phyloP scores from a whole-genome alignment of 805 yeast species.

The Ogataea siamensis region DNA sequence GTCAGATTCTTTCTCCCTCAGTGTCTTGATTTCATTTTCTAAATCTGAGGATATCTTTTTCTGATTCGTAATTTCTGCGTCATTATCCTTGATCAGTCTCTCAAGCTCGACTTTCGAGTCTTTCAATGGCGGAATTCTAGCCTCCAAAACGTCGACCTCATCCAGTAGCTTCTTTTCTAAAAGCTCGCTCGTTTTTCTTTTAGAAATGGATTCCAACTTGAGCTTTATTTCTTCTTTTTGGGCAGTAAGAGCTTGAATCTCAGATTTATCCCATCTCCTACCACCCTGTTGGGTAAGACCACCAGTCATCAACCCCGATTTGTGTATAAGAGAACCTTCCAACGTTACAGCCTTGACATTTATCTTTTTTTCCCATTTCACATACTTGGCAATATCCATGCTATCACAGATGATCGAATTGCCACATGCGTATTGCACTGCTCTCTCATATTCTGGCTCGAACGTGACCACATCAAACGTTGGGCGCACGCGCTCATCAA shows the following conservation, averaged over 20 bases:
- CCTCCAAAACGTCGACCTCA: slow-evolving; percentile 49
- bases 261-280: slow-evolving; percentile 71
- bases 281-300: slow-evolving; percentile 59
- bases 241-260: slow-evolving; percentile 51
- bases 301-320: slow-evolving; percentile 91
- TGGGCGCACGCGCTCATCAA: slow-evolving; percentile 59
- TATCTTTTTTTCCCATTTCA: slow-evolving; percentile 64
- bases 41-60: slow-evolving; percentile 22
- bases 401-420: slow-evolving; percentile 75
- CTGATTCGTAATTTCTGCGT: slow-evolving; percentile 53
- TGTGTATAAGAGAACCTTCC: slow-evolving; percentile 82
- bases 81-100: slow-evolving; percentile 31
- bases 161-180: slow-evolving; percentile 56
- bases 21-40: slow-evolving; percentile 18
- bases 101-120: slow-evolving; percentile 26
- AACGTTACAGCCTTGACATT: slow-evolving; percentile 71
- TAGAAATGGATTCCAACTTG: slow-evolving; percentile 42
- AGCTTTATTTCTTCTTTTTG: slow-evolving; percentile 50
- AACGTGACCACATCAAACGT: slow-evolving; percentile 70
- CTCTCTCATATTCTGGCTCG: slow-evolving; percentile 67
- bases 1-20: slow-evolving; percentile 27
- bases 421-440: slow-evolving; percentile 77
- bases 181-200: slow-evolving; percentile 50
- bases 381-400: slow-evolving; percentile 60
- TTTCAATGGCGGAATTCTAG: slow-evolving; percentile 29